These are phyloP conservation scores for Metarhizium album DNA, from an alignment of 2,329 filamentous ascomycete genomes.

Conservation along the genomic window DNA sequence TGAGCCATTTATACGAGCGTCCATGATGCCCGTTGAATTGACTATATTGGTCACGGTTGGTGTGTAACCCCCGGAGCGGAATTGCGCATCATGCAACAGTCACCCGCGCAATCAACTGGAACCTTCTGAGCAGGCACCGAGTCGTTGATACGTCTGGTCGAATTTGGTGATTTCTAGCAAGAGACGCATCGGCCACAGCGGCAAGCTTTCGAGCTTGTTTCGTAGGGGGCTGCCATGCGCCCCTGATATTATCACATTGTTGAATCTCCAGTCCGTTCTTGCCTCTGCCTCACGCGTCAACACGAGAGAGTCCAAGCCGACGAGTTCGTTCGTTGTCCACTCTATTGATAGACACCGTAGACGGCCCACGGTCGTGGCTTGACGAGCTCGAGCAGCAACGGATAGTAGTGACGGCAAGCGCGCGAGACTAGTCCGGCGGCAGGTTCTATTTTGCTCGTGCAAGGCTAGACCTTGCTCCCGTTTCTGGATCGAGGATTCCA, in stretches of 20 bases:
- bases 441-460: neutral
- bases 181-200: neutral
- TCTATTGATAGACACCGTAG: neutral
- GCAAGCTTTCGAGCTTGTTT: neutral
- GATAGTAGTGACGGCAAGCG: neutral
- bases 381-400: neutral
- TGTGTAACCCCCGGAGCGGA: neutral
- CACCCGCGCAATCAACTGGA: neutral
- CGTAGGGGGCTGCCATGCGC: neutral
- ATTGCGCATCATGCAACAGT: neutral
- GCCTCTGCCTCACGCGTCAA: neutral
- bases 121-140: neutral
- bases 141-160: neutral
- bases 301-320: neutral
- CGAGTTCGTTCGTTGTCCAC: neutral
- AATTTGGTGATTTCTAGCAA: neutral
- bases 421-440: neutral
- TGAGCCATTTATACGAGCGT: neutral
- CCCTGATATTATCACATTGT: neutral
- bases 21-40: neutral
- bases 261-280: no score
- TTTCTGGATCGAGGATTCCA: neutral
- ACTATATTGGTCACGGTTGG: neutral
- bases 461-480: neutral
- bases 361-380: neutral